These are phyloP conservation scores for Fusarium pseudograminearum DNA, from an alignment of 2,329 filamentous ascomycete genomes.

Conservation along the genomic window DNA sequence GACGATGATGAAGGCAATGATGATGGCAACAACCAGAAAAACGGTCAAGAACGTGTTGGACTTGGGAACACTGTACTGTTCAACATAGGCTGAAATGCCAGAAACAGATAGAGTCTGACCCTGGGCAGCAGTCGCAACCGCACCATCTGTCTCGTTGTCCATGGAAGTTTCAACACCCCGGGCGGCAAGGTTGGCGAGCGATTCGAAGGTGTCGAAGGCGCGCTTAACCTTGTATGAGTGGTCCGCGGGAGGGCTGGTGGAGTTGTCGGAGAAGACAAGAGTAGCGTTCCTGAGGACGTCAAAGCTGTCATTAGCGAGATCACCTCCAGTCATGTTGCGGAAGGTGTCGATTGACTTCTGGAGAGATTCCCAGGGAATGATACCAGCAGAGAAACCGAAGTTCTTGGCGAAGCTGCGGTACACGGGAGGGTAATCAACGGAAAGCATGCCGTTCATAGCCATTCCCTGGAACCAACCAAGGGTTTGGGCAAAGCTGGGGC, in stretches of 20 bases:
- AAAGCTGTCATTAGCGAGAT: conserved; percentile 84
- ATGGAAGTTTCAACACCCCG: conserved; percentile 65
- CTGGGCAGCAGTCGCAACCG: conserved; percentile 45
- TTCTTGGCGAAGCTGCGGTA: conserved; percentile 93
- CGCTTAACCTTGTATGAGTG: conserved; percentile 66
- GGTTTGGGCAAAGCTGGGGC: conserved; percentile 87
- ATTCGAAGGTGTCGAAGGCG: conserved; percentile 58
- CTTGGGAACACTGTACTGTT: conserved; percentile 85
- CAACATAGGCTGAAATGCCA: conserved; percentile 85
- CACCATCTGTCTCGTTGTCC: conserved; percentile 49
- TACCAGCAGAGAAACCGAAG: conserved; percentile 89
- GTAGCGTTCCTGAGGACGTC: conserved; percentile 80
- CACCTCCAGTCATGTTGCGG: conserved; percentile 82
- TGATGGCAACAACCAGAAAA: conserved; percentile 86
- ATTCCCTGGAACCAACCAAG: conserved; percentile 93
- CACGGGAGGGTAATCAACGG: conserved; percentile 85
- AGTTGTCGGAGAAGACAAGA: conserved; percentile 75
- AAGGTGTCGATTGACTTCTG: conserved; percentile 88
- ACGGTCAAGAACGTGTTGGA: conserved; percentile 98
- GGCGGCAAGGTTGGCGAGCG: conserved; percentile 65
- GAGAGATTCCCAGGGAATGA: conserved; percentile 85
- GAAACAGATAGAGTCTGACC: conserved; percentile 67
- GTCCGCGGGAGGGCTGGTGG: conserved; percentile 58
- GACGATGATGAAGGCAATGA: conserved; percentile 85
- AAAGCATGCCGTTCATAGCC: conserved; percentile 96